These are phyloP conservation scores for Pulchroboletus neoregius DNA, from an alignment of 1,284 basidiomycete species.

Conservation along the genomic window DNA sequence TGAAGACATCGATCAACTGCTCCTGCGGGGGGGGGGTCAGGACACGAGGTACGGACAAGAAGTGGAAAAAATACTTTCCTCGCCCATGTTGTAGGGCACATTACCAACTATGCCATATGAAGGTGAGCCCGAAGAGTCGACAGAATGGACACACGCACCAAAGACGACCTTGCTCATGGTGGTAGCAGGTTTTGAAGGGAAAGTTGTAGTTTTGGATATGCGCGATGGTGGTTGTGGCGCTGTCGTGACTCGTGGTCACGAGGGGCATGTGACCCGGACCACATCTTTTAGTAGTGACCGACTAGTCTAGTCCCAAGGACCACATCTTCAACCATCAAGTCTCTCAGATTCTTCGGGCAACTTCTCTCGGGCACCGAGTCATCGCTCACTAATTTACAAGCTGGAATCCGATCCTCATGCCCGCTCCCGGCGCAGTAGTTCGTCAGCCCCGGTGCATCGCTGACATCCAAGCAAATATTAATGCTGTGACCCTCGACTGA, in stretches of 20 bases:
- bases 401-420: too few relatives aligned
- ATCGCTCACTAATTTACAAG: too few relatives aligned
- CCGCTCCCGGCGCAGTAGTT: too few relatives aligned
- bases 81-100: constrained; percentile 83
- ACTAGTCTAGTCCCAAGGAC: too few relatives aligned
- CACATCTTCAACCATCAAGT: too few relatives aligned
- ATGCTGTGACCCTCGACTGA: too few relatives aligned
- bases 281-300: too few relatives aligned
- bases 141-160: constrained; percentile 23
- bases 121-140: not conserved
- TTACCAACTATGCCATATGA: constrained; percentile 60
- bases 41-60: not conserved
- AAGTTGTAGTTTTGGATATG: not conserved
- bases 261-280: too few relatives aligned
- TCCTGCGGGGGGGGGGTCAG: constrained; percentile 44
- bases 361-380: too few relatives aligned
- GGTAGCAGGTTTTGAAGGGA: not conserved
- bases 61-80: constrained; percentile 39
- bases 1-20: constrained; percentile 81
- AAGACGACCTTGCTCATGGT: constrained; percentile 34
- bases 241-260: not conserved
- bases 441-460: too few relatives aligned
- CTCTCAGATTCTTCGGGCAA: too few relatives aligned
- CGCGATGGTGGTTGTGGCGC: not conserved
- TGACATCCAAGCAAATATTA: too few relatives aligned